phyloP scores from a whole-genome alignment of 2,329 filamentous ascomycete genomes.

The Fusarium veterinarium region DNA sequence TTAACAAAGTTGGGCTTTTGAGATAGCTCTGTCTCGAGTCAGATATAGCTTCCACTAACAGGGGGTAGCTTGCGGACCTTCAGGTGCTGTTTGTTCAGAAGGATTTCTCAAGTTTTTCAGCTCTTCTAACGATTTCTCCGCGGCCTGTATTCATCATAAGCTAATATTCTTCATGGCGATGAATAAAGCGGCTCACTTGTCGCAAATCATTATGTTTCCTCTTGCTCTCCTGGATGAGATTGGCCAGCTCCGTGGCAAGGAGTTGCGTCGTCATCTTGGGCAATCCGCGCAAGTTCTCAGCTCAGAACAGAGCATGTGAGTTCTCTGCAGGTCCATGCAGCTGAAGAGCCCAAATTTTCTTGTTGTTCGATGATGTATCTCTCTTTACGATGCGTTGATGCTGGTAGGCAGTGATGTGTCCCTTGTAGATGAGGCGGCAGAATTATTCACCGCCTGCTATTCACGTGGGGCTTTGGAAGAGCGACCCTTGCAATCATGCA shows the following conservation, averaged over 20 bases:
- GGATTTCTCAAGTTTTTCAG: slow-evolving; percentile 67
- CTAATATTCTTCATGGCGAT: background rate
- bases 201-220: slow-evolving; percentile 91
- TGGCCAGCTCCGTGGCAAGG: slow-evolving; percentile 86
- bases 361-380: slow-evolving; percentile 31
- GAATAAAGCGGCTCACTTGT: slow-evolving; percentile 66
- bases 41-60: slow-evolving; percentile 30
- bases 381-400: slow-evolving; percentile 26
- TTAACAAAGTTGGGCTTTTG: slow-evolving; percentile 87
- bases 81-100: slow-evolving; percentile 54
- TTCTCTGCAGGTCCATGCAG: slow-evolving; percentile 45
- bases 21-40: slow-evolving; percentile 74
- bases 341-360: slow-evolving; percentile 16
- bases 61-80: slow-evolving; percentile 46
- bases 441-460: slow-evolving; percentile 45
- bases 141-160: slow-evolving; percentile 67
- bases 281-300: slow-evolving; percentile 33
- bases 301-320: slow-evolving; percentile 42
- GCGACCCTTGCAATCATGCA: slow-evolving; percentile 7
- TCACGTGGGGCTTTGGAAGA: slow-evolving; percentile 39
- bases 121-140: slow-evolving; percentile 93
- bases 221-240: slow-evolving; percentile 95
- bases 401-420: slow-evolving; percentile 46
- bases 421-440: slow-evolving; percentile 47
- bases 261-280: slow-evolving; percentile 89